A percentile compares a stretch with the other conserved stretches of the same genome.
Conservation (phyloP, 2,329 filamentous ascomycete genomes). For the Stagonosporopsis cucurbitacearum region DNA sequence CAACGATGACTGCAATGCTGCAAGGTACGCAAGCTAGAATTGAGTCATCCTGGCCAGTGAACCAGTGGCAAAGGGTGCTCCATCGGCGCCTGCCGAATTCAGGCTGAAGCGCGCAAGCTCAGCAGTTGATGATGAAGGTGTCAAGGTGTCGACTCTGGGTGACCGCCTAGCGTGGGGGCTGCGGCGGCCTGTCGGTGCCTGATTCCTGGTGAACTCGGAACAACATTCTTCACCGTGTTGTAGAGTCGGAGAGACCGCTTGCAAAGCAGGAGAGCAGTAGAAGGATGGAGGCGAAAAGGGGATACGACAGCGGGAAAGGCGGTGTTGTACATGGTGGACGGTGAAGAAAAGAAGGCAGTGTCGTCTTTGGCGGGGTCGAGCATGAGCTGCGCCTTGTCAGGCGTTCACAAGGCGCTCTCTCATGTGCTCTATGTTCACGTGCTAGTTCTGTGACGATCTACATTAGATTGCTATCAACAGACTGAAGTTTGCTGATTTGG, state of each 20-base stretch:
- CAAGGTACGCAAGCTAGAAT: constrained; percentile 3
- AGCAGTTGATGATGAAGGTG: constrained; percentile 14
- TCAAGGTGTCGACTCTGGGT: background rate
- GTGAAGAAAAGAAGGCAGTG: constrained; percentile 10
- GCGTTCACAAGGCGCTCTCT: constrained; percentile 4
- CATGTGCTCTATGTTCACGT: background rate
- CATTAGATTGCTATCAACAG: background rate
- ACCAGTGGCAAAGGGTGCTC: background rate
- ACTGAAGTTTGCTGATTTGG: background rate
- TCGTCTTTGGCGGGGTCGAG: constrained; percentile 1
- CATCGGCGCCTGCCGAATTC: background rate
- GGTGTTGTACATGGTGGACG: constrained; percentile 10
- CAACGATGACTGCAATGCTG: constrained; percentile 11
- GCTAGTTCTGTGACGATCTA: background rate
- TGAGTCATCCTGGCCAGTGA: constrained; percentile 4
- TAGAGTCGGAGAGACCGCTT: background rate
- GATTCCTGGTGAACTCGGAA: constrained; percentile 5
- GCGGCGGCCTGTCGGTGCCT: constrained; percentile 15
- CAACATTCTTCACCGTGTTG: background rate
- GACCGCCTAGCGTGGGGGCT: constrained; percentile 15
- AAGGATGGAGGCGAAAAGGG: background rate
- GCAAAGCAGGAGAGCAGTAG: background rate
- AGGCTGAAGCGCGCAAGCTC: constrained; percentile 6
- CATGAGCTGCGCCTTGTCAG: constrained; percentile 10
- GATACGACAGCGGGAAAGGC: background rate